Percentiles rank a stretch among this genome's conserved stretches.
Conservation (phyloP, 108 stramenopile genomes). For the Schizochytrium sp. region DNA sequence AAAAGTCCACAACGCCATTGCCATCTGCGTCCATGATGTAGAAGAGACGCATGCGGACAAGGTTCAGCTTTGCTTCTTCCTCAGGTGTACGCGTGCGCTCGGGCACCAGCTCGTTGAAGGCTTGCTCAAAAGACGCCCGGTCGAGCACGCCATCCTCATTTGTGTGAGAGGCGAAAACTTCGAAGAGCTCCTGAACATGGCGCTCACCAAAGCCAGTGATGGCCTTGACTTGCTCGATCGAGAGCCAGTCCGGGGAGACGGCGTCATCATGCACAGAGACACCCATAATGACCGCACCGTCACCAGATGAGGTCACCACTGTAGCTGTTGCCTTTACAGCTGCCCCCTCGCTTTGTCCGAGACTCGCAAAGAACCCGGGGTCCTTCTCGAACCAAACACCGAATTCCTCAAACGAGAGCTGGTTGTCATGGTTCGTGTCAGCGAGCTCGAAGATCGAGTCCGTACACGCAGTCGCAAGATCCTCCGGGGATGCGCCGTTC, state of each 20-base stretch:
- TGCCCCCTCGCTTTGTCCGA: background rate
- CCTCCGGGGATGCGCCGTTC: background rate
- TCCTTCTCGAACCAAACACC: background rate
- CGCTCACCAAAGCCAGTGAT: background rate
- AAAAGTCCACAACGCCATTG: constrained; percentile 20
- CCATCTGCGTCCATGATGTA: background rate
- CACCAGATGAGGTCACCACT: background rate
- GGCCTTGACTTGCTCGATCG: background rate
- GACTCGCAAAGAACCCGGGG: background rate
- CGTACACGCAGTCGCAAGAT: background rate
- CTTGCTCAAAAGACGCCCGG: background rate
- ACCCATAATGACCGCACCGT: background rate
- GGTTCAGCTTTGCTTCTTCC: background rate
- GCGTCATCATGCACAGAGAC: background rate
- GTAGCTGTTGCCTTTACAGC: background rate
- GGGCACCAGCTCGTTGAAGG: background rate
- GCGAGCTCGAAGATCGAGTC: background rate
- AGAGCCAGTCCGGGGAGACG: background rate
- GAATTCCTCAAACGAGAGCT: constrained; percentile 18
- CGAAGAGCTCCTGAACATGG: background rate
- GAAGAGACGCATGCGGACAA: background rate
- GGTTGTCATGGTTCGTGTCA: constrained; percentile 19
- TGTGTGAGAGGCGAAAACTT: constrained; percentile 1
- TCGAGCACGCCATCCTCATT: background rate
- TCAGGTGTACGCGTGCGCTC: background rate